These are phyloP conservation scores for Heliamphora ciliata DNA, from an alignment of 179 eudicot species.

Conservation along the genomic window DNA sequence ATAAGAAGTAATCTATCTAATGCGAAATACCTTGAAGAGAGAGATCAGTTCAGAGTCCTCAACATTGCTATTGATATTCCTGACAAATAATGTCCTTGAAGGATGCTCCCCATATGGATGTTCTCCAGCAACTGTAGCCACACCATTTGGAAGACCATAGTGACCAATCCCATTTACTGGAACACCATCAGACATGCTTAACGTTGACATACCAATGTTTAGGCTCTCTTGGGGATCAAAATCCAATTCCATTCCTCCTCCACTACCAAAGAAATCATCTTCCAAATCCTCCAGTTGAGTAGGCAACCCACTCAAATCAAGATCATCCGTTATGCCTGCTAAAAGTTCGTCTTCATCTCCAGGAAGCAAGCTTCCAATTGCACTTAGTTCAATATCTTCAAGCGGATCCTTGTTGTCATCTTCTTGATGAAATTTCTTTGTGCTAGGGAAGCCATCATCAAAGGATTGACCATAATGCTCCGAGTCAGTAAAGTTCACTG, in stretches of 20 bases:
- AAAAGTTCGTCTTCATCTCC: slow-evolving; percentile 50
- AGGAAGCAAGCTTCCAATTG: slow-evolving; percentile 40
- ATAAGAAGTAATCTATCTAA: not conserved
- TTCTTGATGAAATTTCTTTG: slow-evolving; percentile 25
- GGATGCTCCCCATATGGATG: slow-evolving; percentile 65
- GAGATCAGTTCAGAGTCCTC: slow-evolving; percentile 46
- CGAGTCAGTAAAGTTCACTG: slow-evolving; percentile 31
- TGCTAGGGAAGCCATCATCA: slow-evolving; percentile 35
- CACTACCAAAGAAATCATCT: slow-evolving; percentile 48
- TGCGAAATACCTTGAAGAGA: slow-evolving; percentile 40
- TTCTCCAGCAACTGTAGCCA: slow-evolving; percentile 40
- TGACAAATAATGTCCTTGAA: slow-evolving; percentile 52
- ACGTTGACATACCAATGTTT: slow-evolving; percentile 26
- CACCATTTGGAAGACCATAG: slow-evolving; percentile 32
- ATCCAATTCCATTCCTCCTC: slow-evolving; percentile 57
- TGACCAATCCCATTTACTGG: slow-evolving; percentile 27
- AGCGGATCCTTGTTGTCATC: slow-evolving; percentile 29
- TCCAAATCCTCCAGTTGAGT: slow-evolving; percentile 54
- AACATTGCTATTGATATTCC: slow-evolving; percentile 51
- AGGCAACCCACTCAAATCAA: slow-evolving; percentile 43
- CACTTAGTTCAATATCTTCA: slow-evolving; percentile 27
- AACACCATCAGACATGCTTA: slow-evolving; percentile 32
- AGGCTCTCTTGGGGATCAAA: slow-evolving; percentile 30
- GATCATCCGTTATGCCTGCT: slow-evolving; percentile 48
- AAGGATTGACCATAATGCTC: slow-evolving; percentile 27